These are phyloP conservation scores for Scheffersomyces insectosa DNA, from an alignment of 1,139 yeast genomes.

Conservation along the genomic window DNA sequence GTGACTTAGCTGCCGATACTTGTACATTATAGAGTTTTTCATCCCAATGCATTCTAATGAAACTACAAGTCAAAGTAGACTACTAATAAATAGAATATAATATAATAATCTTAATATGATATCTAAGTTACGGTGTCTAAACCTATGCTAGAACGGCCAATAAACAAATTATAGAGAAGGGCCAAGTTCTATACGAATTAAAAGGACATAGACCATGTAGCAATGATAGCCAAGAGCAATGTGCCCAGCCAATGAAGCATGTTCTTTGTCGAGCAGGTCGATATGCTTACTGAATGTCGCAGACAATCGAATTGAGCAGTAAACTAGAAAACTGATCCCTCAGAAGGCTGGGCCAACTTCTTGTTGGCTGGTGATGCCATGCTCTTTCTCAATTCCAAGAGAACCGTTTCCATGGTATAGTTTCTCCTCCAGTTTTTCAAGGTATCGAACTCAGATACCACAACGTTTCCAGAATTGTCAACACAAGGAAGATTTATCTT, in stretches of 20 bases:
- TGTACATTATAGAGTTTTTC: background rate
- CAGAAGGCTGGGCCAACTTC: constrained; percentile 87
- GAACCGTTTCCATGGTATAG: constrained; percentile 87
- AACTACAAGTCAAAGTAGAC: too few species aligned
- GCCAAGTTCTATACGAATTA: too few species aligned
- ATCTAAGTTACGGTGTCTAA: too few species aligned
- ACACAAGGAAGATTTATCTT: constrained; percentile 92
- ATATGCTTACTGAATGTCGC: too few species aligned
- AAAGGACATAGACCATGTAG: too few species aligned
- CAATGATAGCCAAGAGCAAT: too few species aligned
- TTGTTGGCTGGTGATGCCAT: constrained; percentile 86
- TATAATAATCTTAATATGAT: too few species aligned
- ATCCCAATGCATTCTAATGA: background rate
- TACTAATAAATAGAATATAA: constrained; percentile 6
- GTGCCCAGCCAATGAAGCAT: too few species aligned
- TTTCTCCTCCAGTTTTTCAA: constrained; percentile 84
- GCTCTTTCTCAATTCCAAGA: constrained; percentile 77
- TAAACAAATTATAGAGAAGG: too few species aligned
- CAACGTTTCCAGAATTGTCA: constrained; percentile 66
- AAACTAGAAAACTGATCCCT: constrained; percentile 67
- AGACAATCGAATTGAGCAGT: background rate
- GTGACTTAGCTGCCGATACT: too few species aligned
- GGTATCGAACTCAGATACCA: constrained; percentile 61
- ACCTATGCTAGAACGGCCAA: too few species aligned
- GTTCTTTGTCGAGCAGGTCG: too few species aligned